phyloP scores from a whole-genome alignment of 768 basidiomycete species.

The Boletus subparvulus region DNA sequence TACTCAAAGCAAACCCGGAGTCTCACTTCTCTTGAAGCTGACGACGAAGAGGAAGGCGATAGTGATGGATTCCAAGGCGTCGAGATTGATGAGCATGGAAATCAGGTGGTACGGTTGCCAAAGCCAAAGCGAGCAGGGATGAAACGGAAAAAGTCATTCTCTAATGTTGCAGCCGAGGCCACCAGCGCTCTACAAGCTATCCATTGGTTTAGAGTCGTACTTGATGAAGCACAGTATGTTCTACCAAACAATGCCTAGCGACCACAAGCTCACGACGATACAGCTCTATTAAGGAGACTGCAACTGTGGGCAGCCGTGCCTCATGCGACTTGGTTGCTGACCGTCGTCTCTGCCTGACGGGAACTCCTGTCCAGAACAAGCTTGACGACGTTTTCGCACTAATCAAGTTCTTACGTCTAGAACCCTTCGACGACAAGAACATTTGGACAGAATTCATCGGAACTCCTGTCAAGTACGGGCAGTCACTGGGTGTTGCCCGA shows the following conservation, averaged over 20 bases:
- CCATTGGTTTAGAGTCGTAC: constrained; percentile 93
- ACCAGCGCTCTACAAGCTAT: constrained; percentile 89
- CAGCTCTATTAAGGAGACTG: constrained; percentile 95
- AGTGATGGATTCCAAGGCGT: constrained; percentile 61
- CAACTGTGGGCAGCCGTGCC: constrained; percentile 91
- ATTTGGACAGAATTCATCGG: constrained; percentile 93
- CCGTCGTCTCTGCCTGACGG: constrained; percentile 91
- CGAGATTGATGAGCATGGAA: constrained; percentile 69
- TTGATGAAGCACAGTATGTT: constrained; percentile 95
- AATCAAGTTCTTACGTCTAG: constrained; percentile 90
- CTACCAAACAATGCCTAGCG: not conserved
- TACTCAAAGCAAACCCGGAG: constrained; percentile 86
- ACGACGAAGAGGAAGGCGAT: constrained; percentile 65
- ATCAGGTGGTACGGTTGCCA: constrained; percentile 54
- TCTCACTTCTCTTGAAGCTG: constrained; percentile 53
- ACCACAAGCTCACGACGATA: not conserved
- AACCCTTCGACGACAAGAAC: constrained; percentile 91
- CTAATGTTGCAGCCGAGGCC: constrained; percentile 43
- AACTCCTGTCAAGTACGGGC: constrained; percentile 88
- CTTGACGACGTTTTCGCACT: constrained; percentile 97
- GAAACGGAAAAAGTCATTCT: constrained; percentile 60
- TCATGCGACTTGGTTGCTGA: constrained; percentile 94
- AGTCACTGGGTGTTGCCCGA: constrained; percentile 85
- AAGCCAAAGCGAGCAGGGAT: constrained; percentile 68
- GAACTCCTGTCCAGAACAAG: constrained; percentile 99